Evolutionary conservation across 2,329 filamentous ascomycete genomes (phyloP), one percentile per base, ranked within the genome.

Genomic region (Aspergillus tamarii): DNA sequence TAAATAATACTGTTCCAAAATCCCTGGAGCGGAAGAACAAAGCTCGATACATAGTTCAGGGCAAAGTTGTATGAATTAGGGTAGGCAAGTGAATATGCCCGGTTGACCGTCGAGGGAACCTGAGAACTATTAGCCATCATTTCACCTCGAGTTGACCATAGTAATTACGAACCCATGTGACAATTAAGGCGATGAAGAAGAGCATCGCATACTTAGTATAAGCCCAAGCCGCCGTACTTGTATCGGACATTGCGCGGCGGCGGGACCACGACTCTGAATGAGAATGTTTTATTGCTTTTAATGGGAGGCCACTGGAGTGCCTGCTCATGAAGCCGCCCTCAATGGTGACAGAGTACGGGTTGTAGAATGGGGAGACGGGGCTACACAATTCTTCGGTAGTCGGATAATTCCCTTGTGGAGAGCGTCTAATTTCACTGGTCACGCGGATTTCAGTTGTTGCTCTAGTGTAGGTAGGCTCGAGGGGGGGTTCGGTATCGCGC

Each of bases 1-100:
- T 95, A 96, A 68, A 96, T 92, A 63, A 91, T 76, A 21, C 89
- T 87, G 74, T 96, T 96, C 91, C 92, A 95, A 71, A 94, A 91
- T 0, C 92, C 92, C 74, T 96, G 92, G 0, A 93, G 83, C 0
- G 92, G 92, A 10, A 96, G 83, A 1, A 95, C 91, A 46, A 92
- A 84, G 0, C 90, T 88, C 26, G 90, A 89, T 67, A 89, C 85
- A 67, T 90, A 88, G 70, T 92, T 88, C 28, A 95, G 84, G 0
- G 84, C 80, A 32, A 88, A 84, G 16, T 82, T 84, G 0, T 84
- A 78, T 4, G 83, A 63, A 30, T 84, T 78, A 0, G 83, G 80
- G 70, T 90, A 82, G 10, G 88, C 82, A 19, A 93, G 82, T 4
- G 87, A 87, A 77, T 91, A 93, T 19, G 94, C 85, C 11, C 92